Conservation (phyloP, 768 basidiomycete genomes). For the Artomyces pyxidatus region DNA sequence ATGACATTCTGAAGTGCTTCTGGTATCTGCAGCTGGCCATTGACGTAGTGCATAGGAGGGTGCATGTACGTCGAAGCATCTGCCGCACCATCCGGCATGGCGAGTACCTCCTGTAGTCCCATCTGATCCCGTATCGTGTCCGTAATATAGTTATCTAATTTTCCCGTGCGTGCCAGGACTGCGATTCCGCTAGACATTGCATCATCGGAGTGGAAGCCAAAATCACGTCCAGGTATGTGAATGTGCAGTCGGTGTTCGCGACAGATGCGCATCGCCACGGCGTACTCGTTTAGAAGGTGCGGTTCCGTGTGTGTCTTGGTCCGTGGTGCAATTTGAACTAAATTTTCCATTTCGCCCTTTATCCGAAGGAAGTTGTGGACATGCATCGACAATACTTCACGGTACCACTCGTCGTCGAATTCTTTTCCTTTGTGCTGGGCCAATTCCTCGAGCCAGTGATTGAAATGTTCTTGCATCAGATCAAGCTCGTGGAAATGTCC, state of each 20-base stretch:
- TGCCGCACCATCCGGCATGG: neutral
- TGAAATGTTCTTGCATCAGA: conserved; percentile 27
- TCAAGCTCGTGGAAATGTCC: conserved; percentile 12
- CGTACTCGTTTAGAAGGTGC: conserved; percentile 4
- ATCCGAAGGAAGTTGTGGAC: conserved; percentile 25
- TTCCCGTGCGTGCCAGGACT: neutral
- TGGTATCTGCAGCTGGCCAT: neutral
- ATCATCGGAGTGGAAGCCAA: conserved; percentile 1
- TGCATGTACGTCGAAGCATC: neutral
- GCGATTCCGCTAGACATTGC: neutral
- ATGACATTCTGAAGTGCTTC: too few relatives aligned
- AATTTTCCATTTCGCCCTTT: conserved; percentile 23
- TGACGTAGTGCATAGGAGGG: neutral
- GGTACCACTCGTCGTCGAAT: conserved; percentile 24
- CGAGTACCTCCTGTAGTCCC: neutral
- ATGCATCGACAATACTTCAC: conserved; percentile 23
- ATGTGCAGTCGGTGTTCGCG: neutral
- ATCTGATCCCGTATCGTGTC: neutral
- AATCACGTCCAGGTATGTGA: neutral
- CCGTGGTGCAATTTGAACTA: conserved; percentile 16
- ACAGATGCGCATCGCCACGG: neutral
- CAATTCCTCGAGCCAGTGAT: conserved; percentile 21
- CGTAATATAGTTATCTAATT: neutral
- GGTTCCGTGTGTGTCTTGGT: conserved; percentile 20
- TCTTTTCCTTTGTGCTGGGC: conserved; percentile 12